Base-by-base conservation (phyloP, 2,329 filamentous ascomycete species). In the Hypoxylon sp. region DNA sequence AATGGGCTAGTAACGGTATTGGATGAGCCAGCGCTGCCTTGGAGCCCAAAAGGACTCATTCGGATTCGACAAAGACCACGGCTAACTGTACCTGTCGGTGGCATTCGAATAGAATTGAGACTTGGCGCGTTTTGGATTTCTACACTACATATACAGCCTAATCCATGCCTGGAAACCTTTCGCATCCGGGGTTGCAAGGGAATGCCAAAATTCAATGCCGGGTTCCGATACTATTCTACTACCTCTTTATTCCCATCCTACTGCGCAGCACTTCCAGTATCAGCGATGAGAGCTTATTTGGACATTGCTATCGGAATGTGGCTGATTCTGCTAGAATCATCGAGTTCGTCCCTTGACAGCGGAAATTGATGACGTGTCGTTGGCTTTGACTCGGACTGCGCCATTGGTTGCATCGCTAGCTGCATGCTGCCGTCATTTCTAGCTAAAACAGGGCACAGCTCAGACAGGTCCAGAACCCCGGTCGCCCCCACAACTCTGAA, bases 321-420 rank as follows among this genome's bases (percentile, higher is more conserved):
- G 48, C 54, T 60, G 45, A 53, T 54, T 48, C 30, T 55, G 8
- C 52, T 52, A 59, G 45, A 51, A 55, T 21, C 37, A 45, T 19
- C 47, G 27, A 50, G 32, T 21, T 5, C 30, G 4, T 11, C 23
- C 6, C 25, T 27, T 51, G 50, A 14, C 53, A 19, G 59, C 30
- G 19, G 34, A 25, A 64, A 51, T 58, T 70, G 66, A 68, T 67
- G 70, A 71, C 66, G 71, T 73, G 72, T 74, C 71, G 66, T 68
- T 64, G 67, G 55, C 65, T 68, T 63, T 67, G 62, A 56, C 61
- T 63, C 53, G 62, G 54, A 51, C 47, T 32, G 37, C 52, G 29
- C 61, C 59, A 32, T 58, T 68, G 56, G 52, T 50, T 41, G 45
- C 56, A 57, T 58, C 27, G 11, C 39, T 59, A 54, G 67, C 63